Evolutionary conservation across 2,329 filamentous ascomycete species (phyloP), one percentile per base, ranked within the genome.

Genomic region (Aphanocladium album): DNA sequence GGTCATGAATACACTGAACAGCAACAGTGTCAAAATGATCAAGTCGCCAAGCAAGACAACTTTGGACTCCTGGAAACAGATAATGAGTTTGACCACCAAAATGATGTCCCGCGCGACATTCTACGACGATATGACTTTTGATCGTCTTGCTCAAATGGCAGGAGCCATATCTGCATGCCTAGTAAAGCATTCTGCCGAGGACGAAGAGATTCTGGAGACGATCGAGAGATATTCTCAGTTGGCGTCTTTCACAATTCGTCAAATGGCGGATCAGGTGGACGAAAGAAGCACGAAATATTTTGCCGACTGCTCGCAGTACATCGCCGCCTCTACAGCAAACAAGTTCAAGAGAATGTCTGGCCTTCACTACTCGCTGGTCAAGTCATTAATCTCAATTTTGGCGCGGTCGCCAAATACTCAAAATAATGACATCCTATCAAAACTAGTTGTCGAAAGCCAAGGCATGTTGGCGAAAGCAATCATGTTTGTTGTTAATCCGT

Each of bases 71-170:
- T 77, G 74, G 72, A 74, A 71, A 54, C 61, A 72, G 11, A 65
- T 80, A 5, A 69, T 84, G 7, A 74, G 76, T 21, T 65, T 85
- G 52, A 75, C 78, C 63, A 68, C 76, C 2, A 83, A 80, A 65
- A 69, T 83, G 25, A 81, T 83, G 76, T 68, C 70, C 5, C 74
- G 76, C n/a, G 76, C 81, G 0, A 82, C 80, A 0, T 82, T 82
- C 60, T 81, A 83, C 64, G 72, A 80, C 64, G 72, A 69, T 0
- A 77, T 83, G 71, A 67, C 62, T 1, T 83, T 78, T 54, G 64
- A 67, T 0, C 68, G 76, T 57, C 69, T 76, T 5, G 67, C 72
- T 2, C 67, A 69, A 5, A 63, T 74, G 9, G 74, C 75, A 1
- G 68, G 75, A 41, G 67, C 68, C 7, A 64, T 75, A 61, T 71